Evolutionary conservation across 2,329 filamentous ascomycete species (phyloP).

Genomic region (Botrytis squamosa): DNA sequence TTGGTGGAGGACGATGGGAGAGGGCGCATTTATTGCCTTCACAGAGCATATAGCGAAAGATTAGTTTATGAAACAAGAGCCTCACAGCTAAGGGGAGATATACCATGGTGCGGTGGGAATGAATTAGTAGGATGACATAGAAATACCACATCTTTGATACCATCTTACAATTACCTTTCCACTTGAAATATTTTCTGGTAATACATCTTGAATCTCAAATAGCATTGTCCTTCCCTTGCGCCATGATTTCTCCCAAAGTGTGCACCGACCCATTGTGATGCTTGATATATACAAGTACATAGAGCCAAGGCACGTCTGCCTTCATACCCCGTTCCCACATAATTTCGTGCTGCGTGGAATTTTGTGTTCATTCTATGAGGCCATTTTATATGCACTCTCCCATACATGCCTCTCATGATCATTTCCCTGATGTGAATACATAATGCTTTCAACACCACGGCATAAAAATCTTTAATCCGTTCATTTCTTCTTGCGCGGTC

Average conservation of each 20-base stretch:
- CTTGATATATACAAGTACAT: conserved; percentile 19
- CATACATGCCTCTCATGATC: background rate
- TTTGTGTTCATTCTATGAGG: background rate
- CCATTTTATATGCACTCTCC: background rate
- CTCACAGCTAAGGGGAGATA: conserved; percentile 13
- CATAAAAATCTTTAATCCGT: background rate
- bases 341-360: background rate
- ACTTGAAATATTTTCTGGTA: background rate
- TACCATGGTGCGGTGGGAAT: conserved; percentile 15
- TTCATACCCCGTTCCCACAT: background rate
- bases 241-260: conserved; percentile 15
- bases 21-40: conserved; percentile 24
- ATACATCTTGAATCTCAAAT: conserved; percentile 7
- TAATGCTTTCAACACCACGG: background rate
- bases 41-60: conserved; percentile 14
- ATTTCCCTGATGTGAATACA: background rate
- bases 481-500: conserved; percentile 65
- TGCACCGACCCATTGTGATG: conserved; percentile 7
- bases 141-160: conserved; percentile 21
- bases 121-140: conserved; percentile 16
- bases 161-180: background rate
- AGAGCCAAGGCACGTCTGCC: background rate
- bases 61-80: conserved; percentile 16
- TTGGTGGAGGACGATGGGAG: conserved; percentile 20
- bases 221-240: conserved; percentile 13